These are phyloP conservation scores for Leishmania lainsoni DNA, from an alignment of 208 protist species.

Conservation along the genomic window DNA sequence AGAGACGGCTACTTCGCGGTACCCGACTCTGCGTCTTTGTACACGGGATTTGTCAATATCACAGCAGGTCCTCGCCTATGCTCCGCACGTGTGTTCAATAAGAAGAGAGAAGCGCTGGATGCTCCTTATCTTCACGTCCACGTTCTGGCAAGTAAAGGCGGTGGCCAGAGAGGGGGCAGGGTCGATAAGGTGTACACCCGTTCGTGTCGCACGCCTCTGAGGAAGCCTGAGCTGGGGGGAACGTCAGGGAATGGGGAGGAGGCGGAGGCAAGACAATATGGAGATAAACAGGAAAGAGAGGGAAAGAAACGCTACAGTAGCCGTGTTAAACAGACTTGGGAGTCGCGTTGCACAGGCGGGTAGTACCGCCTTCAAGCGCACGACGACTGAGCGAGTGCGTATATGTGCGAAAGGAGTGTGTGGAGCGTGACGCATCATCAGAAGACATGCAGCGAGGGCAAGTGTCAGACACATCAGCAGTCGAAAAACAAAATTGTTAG, in stretches of 20 bases:
- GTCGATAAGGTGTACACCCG: not conserved
- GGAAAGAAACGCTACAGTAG: not conserved
- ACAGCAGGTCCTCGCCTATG: not conserved
- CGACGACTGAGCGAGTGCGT: not conserved
- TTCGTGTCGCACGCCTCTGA: not conserved
- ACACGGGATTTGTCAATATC: not conserved
- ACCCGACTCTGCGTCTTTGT: not conserved
- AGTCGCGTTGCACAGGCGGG: not conserved
- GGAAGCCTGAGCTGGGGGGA: not conserved
- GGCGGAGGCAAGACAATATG: not conserved
- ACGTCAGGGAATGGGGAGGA: not conserved
- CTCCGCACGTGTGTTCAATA: not conserved
- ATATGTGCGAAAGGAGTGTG: not conserved
- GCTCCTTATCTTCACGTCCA: not conserved
- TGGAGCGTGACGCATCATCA: not conserved
- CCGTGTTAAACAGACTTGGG: not conserved
- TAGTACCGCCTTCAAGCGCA: not conserved
- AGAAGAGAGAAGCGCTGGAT: not conserved
- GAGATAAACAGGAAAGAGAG: not conserved
- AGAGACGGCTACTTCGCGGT: not conserved
- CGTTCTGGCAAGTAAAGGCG: not conserved
- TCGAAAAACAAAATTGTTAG: not conserved
- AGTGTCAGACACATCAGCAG: not conserved
- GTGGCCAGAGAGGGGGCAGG: not conserved
- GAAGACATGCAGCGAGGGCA: not conserved